phyloP scores from a whole-genome alignment of 305 asterid genomes.

The Galium porrigens region DNA sequence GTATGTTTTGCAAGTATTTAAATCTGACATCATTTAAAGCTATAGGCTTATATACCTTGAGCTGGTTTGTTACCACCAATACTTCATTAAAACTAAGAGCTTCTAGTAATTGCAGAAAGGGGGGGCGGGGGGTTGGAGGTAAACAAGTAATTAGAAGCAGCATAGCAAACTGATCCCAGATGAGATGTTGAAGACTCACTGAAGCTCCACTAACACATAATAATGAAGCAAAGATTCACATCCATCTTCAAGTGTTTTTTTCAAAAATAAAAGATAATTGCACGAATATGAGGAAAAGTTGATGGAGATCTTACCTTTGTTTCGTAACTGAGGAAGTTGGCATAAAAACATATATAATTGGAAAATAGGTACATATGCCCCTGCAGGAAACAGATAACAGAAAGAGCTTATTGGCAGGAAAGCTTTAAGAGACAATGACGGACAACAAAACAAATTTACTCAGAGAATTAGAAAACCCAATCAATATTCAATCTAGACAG shows the following conservation, averaged over 20 bases:
- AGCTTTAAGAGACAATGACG: slow-evolving; percentile 4
- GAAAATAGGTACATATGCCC: slow-evolving; percentile 91
- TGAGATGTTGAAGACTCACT: no score
- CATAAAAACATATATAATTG: slow-evolving; percentile 76
- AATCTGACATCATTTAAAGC: slow-evolving; percentile 1
- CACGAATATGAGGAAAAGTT: background rate
- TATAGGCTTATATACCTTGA: background rate
- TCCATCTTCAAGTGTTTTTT: no score
- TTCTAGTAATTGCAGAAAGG: no score
- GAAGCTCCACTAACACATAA: background rate
- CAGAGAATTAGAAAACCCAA: background rate
- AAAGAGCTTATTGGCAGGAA: background rate
- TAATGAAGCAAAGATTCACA: no score
- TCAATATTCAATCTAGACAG: background rate
- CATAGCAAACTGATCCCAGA: no score
- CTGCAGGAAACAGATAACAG: slow-evolving; percentile 32
- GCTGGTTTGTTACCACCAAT: no score
- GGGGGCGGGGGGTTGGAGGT: no score
- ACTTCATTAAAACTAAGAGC: no score
- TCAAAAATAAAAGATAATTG: no score
- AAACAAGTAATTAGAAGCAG: background rate
- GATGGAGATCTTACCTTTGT: slow-evolving; percentile 52
- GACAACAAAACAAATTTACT: background rate
- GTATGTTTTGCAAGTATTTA: background rate
- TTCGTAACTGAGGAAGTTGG: slow-evolving; percentile 93